Conservation (phyloP, 495 filamentous ascomycete species). For the Friedmanniomyces endolithicus region DNA sequence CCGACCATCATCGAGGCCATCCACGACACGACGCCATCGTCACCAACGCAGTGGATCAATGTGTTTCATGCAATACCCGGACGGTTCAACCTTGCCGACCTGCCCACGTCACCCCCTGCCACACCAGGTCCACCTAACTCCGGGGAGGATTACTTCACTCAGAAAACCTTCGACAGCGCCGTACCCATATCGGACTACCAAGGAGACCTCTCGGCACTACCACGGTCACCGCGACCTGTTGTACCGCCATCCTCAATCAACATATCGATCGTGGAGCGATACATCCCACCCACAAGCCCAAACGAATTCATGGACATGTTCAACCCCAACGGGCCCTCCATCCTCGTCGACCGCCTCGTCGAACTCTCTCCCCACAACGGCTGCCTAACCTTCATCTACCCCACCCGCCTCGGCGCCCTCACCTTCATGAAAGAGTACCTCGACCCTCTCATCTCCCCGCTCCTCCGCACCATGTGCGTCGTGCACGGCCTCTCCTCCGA, state of each 20-base stretch:
- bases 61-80: slow-evolving; percentile 52
- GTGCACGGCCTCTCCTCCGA: slow-evolving; percentile 51
- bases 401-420: slow-evolving; percentile 48
- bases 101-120: slow-evolving; percentile 48
- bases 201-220: slow-evolving; percentile 27
- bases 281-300: slow-evolving; percentile 50
- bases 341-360: slow-evolving; percentile 53
- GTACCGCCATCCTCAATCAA: slow-evolving; percentile 53
- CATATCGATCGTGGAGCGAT: slow-evolving; percentile 56
- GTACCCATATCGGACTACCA: slow-evolving; percentile 45
- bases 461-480: slow-evolving; percentile 52
- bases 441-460: slow-evolving; percentile 53
- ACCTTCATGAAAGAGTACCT: slow-evolving; percentile 56
- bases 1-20: slow-evolving; percentile 41
- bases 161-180: slow-evolving; percentile 44
- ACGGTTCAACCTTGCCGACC: slow-evolving; percentile 48
- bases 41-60: slow-evolving; percentile 44
- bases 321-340: slow-evolving; percentile 35
- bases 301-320: slow-evolving; percentile 54
- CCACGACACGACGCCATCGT: slow-evolving; percentile 35
- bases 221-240: slow-evolving; percentile 44
- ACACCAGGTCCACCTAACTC: slow-evolving; percentile 40
- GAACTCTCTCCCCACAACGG: slow-evolving; percentile 52
- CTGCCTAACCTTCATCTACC: slow-evolving; percentile 56
- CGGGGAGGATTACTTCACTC: slow-evolving; percentile 45